phyloP scores from a whole-genome alignment of 768 basidiomycete genomes.

The Termitomyces sp. region DNA sequence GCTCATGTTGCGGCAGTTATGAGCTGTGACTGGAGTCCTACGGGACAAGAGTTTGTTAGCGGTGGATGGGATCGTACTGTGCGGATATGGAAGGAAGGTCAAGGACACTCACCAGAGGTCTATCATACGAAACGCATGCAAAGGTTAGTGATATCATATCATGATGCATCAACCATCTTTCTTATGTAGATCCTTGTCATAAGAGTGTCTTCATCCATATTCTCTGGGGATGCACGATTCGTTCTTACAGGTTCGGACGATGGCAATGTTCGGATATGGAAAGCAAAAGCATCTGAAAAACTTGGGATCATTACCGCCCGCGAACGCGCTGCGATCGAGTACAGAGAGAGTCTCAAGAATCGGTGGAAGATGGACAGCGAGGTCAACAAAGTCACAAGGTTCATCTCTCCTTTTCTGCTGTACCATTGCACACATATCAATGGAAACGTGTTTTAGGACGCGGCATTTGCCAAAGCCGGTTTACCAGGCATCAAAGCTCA shows the following conservation, averaged over 20 bases:
- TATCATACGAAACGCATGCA: conserved; percentile 99
- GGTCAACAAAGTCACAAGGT: conserved; percentile 80
- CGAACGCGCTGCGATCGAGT: conserved; percentile 89
- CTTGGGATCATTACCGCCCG: conserved; percentile 86
- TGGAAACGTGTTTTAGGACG: conserved; percentile 33
- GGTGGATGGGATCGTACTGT: conserved; percentile 96
- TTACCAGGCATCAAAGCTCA: conserved; percentile 80
- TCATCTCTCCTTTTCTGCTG: conserved; percentile 18
- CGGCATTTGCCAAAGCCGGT: conserved; percentile 91
- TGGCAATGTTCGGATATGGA: conserved; percentile 94
- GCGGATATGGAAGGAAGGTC: conserved; percentile 86
- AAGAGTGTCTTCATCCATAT: conserved; percentile 89
- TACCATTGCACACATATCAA: not conserved
- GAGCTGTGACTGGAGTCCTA: conserved; percentile 97
- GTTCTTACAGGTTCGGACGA: conserved; percentile 90
- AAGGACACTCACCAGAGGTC: conserved; percentile 76
- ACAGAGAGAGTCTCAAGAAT: conserved; percentile 81
- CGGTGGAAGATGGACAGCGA: conserved; percentile 84
- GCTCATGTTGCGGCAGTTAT: conserved; percentile 96
- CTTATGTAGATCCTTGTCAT: not conserved
- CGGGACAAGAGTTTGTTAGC: conserved; percentile 91
- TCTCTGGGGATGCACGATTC: conserved; percentile 88
- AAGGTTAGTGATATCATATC: conserved; percentile 40
- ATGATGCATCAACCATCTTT: not conserved
- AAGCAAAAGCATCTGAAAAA: conserved; percentile 87